Percentiles rank a stretch among this genome's conserved stretches.
These are phyloP conservation scores for Pilobolus umbonatus DNA, from an alignment of 192 early-diverging fungal species.

Conservation along the genomic window DNA sequence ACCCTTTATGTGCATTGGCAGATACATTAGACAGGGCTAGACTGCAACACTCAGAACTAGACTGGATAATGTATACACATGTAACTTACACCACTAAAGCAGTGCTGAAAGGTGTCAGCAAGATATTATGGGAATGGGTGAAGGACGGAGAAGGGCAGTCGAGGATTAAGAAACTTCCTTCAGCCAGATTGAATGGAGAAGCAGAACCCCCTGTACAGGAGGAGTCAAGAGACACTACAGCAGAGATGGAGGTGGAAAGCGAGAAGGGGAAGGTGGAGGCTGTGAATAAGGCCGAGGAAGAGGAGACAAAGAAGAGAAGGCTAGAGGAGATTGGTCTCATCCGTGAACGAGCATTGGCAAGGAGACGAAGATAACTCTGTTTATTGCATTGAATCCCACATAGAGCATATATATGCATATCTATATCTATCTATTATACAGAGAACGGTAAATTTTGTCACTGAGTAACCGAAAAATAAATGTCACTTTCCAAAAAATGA, in stretches of 20 bases:
- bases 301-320: conserved; percentile 32
- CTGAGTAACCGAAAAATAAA: conserved; percentile 1
- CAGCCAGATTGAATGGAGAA: conserved; percentile 26
- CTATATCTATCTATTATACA: too few species aligned
- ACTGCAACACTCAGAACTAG: conserved; percentile 49
- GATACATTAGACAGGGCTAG: conserved; percentile 55
- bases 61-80: conserved; percentile 94
- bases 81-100: conserved; percentile 93
- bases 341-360: conserved; percentile 38
- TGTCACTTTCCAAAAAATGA: neutral
- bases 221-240: conserved; percentile 1
- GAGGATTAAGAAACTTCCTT: conserved; percentile 17
- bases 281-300: conserved; percentile 8
- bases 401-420: too few species aligned
- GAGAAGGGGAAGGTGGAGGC: neutral
- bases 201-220: conserved; percentile 14
- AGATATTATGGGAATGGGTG: conserved; percentile 84
- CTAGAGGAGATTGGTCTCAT: conserved; percentile 37
- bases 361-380: conserved; percentile 14
- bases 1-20: conserved; percentile 86
- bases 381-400: too few species aligned
- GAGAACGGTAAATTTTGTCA: too few species aligned
- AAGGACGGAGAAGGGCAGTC: conserved; percentile 62
- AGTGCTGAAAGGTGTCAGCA: conserved; percentile 93
- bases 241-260: neutral